Evolutionary conservation across 441 rosid species (phyloP), one percentile per base, ranked within the genome.

Genomic region (Croton laevigatus): DNA sequence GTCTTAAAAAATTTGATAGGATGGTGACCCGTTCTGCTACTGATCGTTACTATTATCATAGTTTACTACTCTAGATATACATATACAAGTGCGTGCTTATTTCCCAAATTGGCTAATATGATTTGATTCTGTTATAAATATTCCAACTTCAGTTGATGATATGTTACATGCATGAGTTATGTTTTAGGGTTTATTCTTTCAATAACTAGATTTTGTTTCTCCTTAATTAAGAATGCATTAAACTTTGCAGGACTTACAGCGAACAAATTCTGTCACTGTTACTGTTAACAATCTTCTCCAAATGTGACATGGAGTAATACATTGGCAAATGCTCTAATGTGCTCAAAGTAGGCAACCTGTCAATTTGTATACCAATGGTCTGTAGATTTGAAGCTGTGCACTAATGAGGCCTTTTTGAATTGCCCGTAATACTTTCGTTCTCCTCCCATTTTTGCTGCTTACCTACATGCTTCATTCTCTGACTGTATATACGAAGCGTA

Each of bases 221-320:
- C 8, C 59, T 58, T 17, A 58, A 22, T 51, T 59, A 58, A 53
- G 53, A 67, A 37, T 54, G 70, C 55, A 72, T 49, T 22, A 14
- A 58, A 70, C 40, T 70, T 66, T 79, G 85, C 90, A 85, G 91
- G 94, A 87, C 76, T 77, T 95, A 88, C 99, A 88, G 88, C 84
- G 87, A 75, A 92, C 99, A 68, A 88, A 92, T 80, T 95, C 99
- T 34, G 98, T 82, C 44, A 79, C 91, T 59, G 88, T 89, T 37
- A 92, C 97, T 70, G 98, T 95, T 85, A 92, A 95, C 86, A 95
- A 95, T 81, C 99, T 92, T 81, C 99, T 92, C 72, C 99, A 95
- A 80, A 92, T 87, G 89, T 92, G 82, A 89, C 2, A 65, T 77
- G 66, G 80, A 63, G 54, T 19, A 22, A 13, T 10, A 40, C 40